Evolutionary conservation across 805 yeast species (phyloP).

Genomic region (Hanseniaspora lachancei): DNA sequence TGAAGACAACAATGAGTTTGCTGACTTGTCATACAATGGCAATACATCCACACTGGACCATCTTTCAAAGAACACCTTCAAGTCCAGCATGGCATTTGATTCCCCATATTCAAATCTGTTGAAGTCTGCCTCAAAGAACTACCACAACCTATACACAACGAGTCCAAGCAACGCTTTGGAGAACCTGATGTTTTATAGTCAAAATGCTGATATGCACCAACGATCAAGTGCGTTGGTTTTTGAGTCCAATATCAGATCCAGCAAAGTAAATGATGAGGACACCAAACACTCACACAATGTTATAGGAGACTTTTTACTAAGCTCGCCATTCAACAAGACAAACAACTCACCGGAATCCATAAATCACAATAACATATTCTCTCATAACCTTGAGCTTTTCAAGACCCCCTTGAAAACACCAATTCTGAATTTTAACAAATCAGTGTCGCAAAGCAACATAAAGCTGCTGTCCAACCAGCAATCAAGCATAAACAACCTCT

Average conservation of each 20-base stretch:
- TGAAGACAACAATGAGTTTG: neutral
- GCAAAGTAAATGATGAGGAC: neutral
- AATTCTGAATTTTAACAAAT: neutral
- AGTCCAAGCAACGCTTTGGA: neutral
- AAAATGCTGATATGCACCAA: neutral
- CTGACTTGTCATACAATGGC: neutral
- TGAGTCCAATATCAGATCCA: slow-evolving; percentile 6
- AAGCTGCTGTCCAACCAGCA: slow-evolving; percentile 4
- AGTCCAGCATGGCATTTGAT: neutral
- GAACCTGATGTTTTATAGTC: neutral
- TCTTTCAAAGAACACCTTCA: neutral
- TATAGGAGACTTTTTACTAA: slow-evolving; percentile 3
- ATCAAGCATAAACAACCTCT: neutral
- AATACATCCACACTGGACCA: neutral
- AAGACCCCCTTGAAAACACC: slow-evolving; percentile 10
- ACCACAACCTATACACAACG: neutral
- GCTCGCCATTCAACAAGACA: slow-evolving; percentile 3
- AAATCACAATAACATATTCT: neutral
- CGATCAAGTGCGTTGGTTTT: neutral
- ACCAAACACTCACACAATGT: neutral
- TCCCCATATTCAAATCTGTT: slow-evolving; percentile 6
- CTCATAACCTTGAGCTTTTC: slow-evolving; percentile 1
- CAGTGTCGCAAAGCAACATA: neutral
- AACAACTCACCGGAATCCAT: neutral
- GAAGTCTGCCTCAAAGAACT: slow-evolving; percentile 5